Conservation (phyloP, 1,284 basidiomycete species). For the Ceratorhiza oryzae-sativae region DNA sequence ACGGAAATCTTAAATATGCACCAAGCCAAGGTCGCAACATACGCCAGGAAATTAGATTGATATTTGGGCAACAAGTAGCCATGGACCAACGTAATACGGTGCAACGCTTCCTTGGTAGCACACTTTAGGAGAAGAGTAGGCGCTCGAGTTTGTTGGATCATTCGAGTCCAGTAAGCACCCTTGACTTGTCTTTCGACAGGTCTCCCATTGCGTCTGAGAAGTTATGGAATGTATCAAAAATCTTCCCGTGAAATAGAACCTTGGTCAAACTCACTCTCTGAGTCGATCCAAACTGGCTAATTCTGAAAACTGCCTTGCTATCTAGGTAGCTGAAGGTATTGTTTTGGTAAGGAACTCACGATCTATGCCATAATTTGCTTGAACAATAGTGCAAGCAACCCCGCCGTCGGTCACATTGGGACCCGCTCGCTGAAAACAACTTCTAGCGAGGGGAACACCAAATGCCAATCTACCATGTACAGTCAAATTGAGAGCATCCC, state of each 20-base stretch:
- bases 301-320: background rate
- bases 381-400: conserved; percentile 19
- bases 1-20: conserved; percentile 60
- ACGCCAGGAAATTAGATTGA: too few species aligned
- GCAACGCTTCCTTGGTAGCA: conserved; percentile 28
- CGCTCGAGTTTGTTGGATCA: background rate
- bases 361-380: conserved; percentile 14
- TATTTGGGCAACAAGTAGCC: too few species aligned
- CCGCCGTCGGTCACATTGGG: background rate
- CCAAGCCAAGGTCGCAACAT: too few species aligned
- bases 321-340: background rate
- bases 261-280: conserved; percentile 7
- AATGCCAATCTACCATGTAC: conserved; percentile 11
- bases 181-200: conserved; percentile 18
- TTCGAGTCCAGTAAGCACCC: conserved; percentile 21
- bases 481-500: conserved; percentile 24
- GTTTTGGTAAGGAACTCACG: background rate
- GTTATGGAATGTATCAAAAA: too few species aligned
- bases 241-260: too few species aligned
- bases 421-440: conserved; percentile 17
- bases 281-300: background rate
- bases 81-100: conserved; percentile 15
- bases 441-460: conserved; percentile 4
- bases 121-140: background rate
- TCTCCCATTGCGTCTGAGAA: conserved; percentile 37